Percentiles rank a stretch among this genome's conserved stretches.
Conservation (phyloP, 1,139 yeast genomes). For the Yamadazyma friedrichii region DNA sequence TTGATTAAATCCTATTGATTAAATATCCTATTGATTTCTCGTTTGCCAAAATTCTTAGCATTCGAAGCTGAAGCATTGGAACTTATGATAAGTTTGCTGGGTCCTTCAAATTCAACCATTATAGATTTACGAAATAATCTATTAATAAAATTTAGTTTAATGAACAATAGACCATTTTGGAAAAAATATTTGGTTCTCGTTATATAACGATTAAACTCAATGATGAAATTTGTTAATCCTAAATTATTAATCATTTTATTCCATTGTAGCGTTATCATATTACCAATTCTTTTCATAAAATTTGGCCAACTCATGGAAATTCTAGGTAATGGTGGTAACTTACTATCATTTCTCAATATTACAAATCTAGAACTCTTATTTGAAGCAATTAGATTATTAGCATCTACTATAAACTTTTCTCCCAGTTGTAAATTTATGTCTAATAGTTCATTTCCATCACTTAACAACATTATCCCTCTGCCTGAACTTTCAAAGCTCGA, state of each 20-base stretch:
- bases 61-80: conserved; percentile 18
- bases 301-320: neutral
- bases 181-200: conserved; percentile 7
- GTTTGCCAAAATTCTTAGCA: conserved; percentile 18
- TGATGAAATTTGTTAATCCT: conserved; percentile 10
- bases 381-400: conserved; percentile 36
- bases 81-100: conserved; percentile 23
- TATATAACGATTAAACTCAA: neutral
- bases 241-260: neutral
- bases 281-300: neutral
- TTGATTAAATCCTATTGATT: neutral
- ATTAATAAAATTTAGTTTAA: conserved; percentile 15
- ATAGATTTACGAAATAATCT: conserved; percentile 19
- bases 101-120: conserved; percentile 25
- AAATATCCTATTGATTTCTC: conserved; percentile 18
- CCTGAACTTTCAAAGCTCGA: conserved; percentile 28
- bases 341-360: conserved; percentile 7
- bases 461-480: conserved; percentile 35
- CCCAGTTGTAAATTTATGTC: conserved; percentile 27
- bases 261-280: neutral
- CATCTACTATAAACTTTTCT: conserved; percentile 35
- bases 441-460: conserved; percentile 34
- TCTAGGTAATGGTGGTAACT: conserved; percentile 4
- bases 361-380: conserved; percentile 10
- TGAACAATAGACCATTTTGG: conserved; percentile 9